Base-by-base conservation (phyloP, 805 yeast genomes). In the Ogataea degrootiae region DNA sequence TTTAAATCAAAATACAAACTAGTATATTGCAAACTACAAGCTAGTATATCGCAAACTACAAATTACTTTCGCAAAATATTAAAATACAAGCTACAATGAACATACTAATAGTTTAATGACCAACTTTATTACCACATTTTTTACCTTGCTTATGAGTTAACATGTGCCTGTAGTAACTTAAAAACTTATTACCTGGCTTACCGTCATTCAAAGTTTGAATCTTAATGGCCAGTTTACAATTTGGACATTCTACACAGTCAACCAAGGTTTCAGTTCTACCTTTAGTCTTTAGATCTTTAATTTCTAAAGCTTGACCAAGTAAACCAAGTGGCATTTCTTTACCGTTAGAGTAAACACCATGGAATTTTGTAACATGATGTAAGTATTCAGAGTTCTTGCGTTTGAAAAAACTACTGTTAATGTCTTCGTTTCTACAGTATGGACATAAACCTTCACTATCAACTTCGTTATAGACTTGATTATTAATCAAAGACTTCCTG, bases 331-430 rank as follows among this genome's bases (percentile, higher is more conserved):
- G 56, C 50, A 60, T 52, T n/a, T 42, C 44, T 23, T 51, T 46
- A 7, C 63, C 62, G 31, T 52, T 57, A 37, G 61, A 52, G 46
- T 52, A 56, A 15, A 60, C 57, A 7, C 64, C 64, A 37, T 60
- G 64, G 37, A 51, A 56, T 38, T 56, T 57, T 22, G 62, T 58
- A 22, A 60, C 48, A 43, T 60, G 64, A 35, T 60, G 64, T 19
- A 59, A 43, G 39, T 60, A 60, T 19, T 54, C 54, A 2, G 62
- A 59, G 29, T 55, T 55, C 23, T 57, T 59, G 41, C 58, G 51
- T 22, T 53, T 59, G 37, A 51, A 50, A 43, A 60, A 60, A 8
- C 47, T 34, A 19, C 39, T 46, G 43, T 46, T 43, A 34, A 45
- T 41, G 29, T 53, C 52, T 19, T 44, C 36, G 6, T 39, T 43